These are phyloP conservation scores for Apiotrichum gamsii DNA, from an alignment of 1,284 basidiomycete genomes.

Conservation along the genomic window DNA sequence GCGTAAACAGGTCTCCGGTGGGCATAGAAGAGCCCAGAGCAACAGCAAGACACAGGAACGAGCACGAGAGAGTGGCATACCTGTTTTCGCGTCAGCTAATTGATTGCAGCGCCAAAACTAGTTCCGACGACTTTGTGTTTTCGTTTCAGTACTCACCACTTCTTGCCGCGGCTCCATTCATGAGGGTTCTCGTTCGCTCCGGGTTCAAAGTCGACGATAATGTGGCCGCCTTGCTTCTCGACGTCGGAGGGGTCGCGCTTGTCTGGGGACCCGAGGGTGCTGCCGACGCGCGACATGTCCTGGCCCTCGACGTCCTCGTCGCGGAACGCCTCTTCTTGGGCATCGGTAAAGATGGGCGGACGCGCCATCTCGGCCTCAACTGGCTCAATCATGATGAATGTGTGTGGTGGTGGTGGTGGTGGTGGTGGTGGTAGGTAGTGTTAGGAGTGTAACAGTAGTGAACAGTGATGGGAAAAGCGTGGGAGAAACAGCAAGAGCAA, in stretches of 20 bases:
- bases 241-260: not conserved
- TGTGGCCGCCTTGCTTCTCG: conserved; percentile 17
- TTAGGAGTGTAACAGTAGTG: too few relatives aligned
- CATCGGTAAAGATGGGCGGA: conserved; percentile 30
- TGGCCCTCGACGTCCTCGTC: conserved; percentile 29
- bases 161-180: conserved; percentile 30
- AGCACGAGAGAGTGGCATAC: conserved; percentile 27
- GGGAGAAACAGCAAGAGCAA: too few relatives aligned
- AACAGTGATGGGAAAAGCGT: too few relatives aligned
- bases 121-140: not conserved
- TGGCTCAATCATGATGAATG: conserved; percentile 26
- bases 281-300: too few relatives aligned
- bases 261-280: too few relatives aligned
- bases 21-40: conserved; percentile 49
- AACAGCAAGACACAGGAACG: conserved; percentile 32
- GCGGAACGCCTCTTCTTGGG: conserved; percentile 21
- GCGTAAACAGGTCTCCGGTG: conserved; percentile 45
- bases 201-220: conserved; percentile 30
- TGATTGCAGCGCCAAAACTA: too few relatives aligned
- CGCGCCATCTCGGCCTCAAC: conserved; percentile 35
- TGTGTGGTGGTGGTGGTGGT: not conserved
- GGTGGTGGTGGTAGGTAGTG: not conserved
- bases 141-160: conserved; percentile 26
- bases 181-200: conserved; percentile 28
- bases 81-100: too few relatives aligned